Conservation (phyloP, 202 grass and related monocot genomes). For the Cymbopogon flexuosus region DNA sequence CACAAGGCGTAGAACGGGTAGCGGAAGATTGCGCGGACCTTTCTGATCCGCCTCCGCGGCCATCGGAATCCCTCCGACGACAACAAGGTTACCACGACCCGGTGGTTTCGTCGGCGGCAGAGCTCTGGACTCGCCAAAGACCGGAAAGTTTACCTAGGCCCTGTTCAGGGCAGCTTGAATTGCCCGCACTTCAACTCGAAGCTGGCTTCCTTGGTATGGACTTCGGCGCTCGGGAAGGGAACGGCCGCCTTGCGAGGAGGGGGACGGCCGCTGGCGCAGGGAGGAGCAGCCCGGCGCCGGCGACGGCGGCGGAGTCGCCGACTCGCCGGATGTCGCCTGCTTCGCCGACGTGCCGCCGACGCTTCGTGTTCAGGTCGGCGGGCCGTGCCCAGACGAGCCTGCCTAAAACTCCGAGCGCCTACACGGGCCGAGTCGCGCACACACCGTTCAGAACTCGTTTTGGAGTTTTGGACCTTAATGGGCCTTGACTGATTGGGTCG, state of each 20-base stretch:
- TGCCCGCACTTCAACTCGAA: not conserved
- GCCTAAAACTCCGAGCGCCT: no score
- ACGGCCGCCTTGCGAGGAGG: not conserved
- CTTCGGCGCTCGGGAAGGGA: not conserved
- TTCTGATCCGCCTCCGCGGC: slow-evolving; percentile 45
- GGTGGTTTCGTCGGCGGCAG: not conserved
- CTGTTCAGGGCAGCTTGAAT: not conserved
- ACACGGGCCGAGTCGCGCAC: no score
- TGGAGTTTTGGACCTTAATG: not conserved
- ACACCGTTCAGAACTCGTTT: not conserved
- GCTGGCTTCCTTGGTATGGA: not conserved
- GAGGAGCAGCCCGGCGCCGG: not conserved
- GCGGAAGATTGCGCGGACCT: slow-evolving; percentile 1
- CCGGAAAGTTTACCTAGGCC: not conserved
- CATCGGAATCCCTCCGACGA: slow-evolving; percentile 12
- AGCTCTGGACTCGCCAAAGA: not conserved
- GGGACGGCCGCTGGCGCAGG: not conserved
- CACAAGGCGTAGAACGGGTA: not conserved
- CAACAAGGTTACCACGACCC: not conserved
- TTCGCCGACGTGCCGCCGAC: not conserved
- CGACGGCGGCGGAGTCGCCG: not conserved
- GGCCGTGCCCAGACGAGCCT: no score
- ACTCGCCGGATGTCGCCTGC: not conserved
- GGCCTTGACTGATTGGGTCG: not conserved
- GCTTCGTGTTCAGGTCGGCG: not conserved